Conservation (phyloP, 306 rosid species). For the Rosa chinensis region DNA sequence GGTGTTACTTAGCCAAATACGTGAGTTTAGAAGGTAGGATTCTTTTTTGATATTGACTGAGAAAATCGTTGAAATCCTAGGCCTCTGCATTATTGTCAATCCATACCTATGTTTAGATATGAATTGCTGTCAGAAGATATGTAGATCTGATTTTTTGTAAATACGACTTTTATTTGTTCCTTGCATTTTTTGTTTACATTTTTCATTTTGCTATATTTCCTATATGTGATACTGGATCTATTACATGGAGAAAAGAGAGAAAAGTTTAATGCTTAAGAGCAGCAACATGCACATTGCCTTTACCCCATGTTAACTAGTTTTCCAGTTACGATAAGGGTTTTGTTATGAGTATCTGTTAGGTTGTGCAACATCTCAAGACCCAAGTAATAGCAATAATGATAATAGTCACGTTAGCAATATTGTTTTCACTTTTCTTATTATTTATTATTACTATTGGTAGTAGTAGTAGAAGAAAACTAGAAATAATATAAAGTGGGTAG, state of each 20-base stretch:
- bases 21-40: constrained; percentile 62
- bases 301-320: not conserved
- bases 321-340: not conserved
- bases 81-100: constrained; percentile 44
- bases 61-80: constrained; percentile 49
- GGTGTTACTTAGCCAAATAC: constrained; percentile 55
- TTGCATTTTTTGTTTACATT: not conserved
- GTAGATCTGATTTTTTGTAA: constrained; percentile 15
- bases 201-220: not conserved
- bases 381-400: not conserved
- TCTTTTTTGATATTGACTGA: constrained; percentile 45
- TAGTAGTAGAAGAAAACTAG: not conserved
- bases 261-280: not conserved
- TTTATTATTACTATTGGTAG: not conserved
- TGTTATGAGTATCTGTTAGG: not conserved
- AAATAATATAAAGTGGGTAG: not conserved
- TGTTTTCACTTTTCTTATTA: not conserved
- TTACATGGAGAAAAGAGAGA: not conserved
- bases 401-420: not conserved
- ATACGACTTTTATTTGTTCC: not conserved
- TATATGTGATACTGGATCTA: not conserved
- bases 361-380: not conserved
- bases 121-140: constrained; percentile 1
- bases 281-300: not conserved
- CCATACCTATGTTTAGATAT: constrained; percentile 38